Percentiles rank a stretch among this genome's conserved stretches.
Conservation (phyloP, 2,329 filamentous ascomycete genomes). For the Talaromyces sp. region DNA sequence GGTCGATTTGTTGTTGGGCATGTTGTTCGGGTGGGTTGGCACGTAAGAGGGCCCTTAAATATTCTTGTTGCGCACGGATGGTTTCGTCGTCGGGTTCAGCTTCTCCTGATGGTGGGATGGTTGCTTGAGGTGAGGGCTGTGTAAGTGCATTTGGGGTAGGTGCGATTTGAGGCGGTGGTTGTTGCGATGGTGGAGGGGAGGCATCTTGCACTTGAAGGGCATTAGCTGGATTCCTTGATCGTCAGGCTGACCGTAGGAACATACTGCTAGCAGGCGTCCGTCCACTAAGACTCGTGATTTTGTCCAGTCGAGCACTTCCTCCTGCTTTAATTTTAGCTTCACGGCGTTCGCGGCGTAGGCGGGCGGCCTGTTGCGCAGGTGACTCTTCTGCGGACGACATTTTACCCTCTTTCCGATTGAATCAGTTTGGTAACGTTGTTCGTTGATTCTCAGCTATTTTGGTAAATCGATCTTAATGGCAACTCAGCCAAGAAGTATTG, state of each 20-base stretch:
- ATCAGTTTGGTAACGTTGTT: neutral
- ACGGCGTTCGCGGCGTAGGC: constrained; percentile 60
- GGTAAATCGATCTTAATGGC: neutral
- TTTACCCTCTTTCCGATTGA: neutral
- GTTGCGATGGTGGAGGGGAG: constrained; percentile 4
- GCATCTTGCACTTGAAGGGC: constrained; percentile 9
- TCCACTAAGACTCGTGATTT: constrained; percentile 60
- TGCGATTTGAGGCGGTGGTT: constrained; percentile 20
- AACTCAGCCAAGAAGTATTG: neutral
- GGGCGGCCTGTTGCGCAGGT: constrained; percentile 51
- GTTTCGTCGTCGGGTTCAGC: constrained; percentile 31
- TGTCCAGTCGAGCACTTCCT: constrained; percentile 58
- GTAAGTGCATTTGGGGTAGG: constrained; percentile 23
- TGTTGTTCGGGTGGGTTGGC: constrained; percentile 23
- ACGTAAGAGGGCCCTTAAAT: constrained; percentile 25
- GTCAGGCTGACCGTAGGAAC: neutral
- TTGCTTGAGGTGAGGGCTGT: constrained; percentile 18
- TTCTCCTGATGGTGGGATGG: constrained; percentile 16
- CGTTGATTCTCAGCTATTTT: neutral
- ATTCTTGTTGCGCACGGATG: constrained; percentile 27
- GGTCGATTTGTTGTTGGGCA: constrained; percentile 20
- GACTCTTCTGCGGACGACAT: constrained; percentile 45
- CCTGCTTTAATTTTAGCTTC: constrained; percentile 60
- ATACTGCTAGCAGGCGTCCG: constrained; percentile 42
- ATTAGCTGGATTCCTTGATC: neutral